Evolutionary conservation across 257 asterid species (phyloP).

Genomic region (Scutellaria galericulata): DNA sequence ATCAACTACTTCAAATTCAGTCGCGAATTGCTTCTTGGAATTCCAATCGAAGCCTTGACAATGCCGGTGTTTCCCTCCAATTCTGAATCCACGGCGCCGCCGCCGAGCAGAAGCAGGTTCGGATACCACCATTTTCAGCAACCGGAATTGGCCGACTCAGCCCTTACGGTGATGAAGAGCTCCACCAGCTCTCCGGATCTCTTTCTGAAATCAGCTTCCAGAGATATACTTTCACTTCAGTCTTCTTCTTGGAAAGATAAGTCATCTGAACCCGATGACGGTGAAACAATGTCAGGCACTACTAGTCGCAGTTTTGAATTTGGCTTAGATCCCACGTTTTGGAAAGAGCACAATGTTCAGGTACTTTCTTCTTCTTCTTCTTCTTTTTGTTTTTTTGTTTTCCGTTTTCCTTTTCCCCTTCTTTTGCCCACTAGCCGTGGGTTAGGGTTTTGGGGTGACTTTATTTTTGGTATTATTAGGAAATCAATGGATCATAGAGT

Average conservation of each 20-base stretch:
- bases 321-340: conserved; percentile 70
- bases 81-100: conserved; percentile 48
- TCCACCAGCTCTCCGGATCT: conserved; percentile 75
- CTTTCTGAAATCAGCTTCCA: conserved; percentile 51
- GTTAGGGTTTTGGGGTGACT: conserved; percentile 23
- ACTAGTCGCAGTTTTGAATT: conserved; percentile 64
- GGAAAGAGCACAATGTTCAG: conserved; percentile 94
- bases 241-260: conserved; percentile 41
- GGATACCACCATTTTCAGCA: conserved; percentile 53
- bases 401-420: no score
- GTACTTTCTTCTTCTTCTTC: conserved; percentile 33
- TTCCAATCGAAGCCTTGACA: neutral
- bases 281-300: conserved; percentile 27
- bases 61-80: conserved; percentile 61
- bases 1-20: neutral
- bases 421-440: neutral
- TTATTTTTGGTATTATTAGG: neutral
- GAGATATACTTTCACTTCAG: conserved; percentile 35
- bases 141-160: conserved; percentile 43
- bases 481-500: neutral
- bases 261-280: conserved; percentile 49
- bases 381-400: no score
- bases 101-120: conserved; percentile 69
- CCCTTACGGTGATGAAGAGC: conserved; percentile 49
- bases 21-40: neutral